Evolutionary conservation across 164 flowering plant genomes (phyloP).

Genomic region (Liriodendron chinense): DNA sequence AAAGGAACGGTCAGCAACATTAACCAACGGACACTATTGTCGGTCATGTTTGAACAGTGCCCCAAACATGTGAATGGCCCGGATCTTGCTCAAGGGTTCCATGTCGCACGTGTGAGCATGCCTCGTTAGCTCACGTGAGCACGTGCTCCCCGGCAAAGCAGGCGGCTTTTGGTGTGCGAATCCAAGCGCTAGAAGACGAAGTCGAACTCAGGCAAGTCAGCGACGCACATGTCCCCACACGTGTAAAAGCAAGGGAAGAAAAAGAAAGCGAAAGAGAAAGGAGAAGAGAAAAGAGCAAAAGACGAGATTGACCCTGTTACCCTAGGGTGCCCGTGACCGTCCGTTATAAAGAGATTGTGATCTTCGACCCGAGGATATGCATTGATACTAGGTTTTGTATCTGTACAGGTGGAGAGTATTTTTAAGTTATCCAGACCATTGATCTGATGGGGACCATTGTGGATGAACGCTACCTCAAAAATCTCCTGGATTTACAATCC

Average conservation of each 20-base stretch:
- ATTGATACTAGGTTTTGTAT: no score
- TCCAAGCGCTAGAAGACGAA: slow-evolving; percentile 21
- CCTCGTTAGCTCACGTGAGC: background rate
- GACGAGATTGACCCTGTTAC: background rate
- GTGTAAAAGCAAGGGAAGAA: slow-evolving; percentile 14
- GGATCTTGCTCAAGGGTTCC: slow-evolving; percentile 11
- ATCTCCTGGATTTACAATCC: background rate
- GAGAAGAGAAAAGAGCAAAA: background rate
- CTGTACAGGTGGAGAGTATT: background rate
- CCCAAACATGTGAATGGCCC: background rate
- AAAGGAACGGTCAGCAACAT: background rate
- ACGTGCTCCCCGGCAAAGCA: background rate
- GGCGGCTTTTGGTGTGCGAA: background rate
- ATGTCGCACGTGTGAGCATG: no score
- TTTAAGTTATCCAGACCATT: background rate
- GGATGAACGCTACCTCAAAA: no score
- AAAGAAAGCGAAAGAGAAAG: background rate
- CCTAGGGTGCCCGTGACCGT: background rate
- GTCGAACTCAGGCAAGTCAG: slow-evolving; percentile 2
- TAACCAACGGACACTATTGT: background rate
- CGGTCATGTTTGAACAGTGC: background rate
- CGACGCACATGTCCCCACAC: slow-evolving; percentile 27
- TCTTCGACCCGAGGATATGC: background rate
- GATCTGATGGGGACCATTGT: background rate
- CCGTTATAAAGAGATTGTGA: background rate